Evolutionary conservation across 2,329 filamentous ascomycete genomes (phyloP), one percentile per base, ranked within the genome.

Genomic region (Parastagonospora nodorum): DNA sequence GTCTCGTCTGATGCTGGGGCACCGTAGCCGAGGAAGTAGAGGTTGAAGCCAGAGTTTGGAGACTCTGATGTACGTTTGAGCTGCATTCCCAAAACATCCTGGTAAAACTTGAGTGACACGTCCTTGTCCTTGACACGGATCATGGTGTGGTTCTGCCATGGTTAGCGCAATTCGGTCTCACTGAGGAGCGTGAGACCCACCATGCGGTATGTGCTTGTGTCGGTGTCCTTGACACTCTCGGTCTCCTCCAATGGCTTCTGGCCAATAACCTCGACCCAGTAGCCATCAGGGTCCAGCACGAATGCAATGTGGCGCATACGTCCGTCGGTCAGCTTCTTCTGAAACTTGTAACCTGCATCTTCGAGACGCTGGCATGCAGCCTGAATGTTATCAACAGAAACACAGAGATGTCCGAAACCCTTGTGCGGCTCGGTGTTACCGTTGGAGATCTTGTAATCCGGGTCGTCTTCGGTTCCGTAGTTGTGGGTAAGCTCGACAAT

Each of bases 371-470:
- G 80, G 79, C 94, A 97, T 2, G 93, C 92, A 2, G 88, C 90
- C 77, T 96, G 89, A 57, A 97, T 88, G 53, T 82, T 81, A 64
- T 82, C 80, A 11, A 82, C 80, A 8, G 76, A 77, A 71, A 97
- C 87, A 67, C 90, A 93, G 16, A 92, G 85, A 74, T 97, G 93
- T 3, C 92, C 92, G 69, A 94, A 81, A 78, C 91, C 74, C 79
- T 90, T 88, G 80, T 90, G 87, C 2, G 92, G 92, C 58, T 97
- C 93, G n/a, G 81, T 84, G 78, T 99, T 99, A 66, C 94, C 94
- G 66, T 91, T 97, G 73, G 85, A 86, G 64, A 92, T 79, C 68
- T 86, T 88, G 81, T 89, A 99, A 61, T 86, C 81, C 12, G 87
- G 79, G 73, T 97, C 91, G 51, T 84, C 80, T 76, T 97, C 94